phyloP scores from a whole-genome alignment of 108 stramenopile genomes.

The Parietichytrium sp. region DNA sequence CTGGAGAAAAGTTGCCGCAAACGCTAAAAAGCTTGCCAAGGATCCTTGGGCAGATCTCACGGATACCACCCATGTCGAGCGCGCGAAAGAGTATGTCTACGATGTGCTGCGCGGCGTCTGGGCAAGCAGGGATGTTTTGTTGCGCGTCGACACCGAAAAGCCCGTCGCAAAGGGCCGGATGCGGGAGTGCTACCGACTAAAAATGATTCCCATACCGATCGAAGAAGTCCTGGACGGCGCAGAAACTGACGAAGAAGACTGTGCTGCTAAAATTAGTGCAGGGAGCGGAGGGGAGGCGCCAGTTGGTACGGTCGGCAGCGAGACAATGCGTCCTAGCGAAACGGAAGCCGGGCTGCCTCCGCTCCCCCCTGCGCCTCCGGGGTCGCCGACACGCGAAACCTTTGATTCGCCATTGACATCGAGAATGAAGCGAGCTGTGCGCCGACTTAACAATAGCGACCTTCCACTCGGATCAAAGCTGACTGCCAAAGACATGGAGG shows the following conservation, averaged over 20 bases:
- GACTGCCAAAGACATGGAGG: slow-evolving; percentile 1
- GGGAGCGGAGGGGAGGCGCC: no score
- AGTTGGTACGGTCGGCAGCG: no score
- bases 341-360: no score
- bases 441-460: not conserved
- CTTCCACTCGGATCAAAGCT: not conserved
- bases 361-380: no score
- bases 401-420: no score
- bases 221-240: no score
- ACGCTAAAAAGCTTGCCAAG: not conserved
- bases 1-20: not conserved
- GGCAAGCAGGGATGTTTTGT: not conserved
- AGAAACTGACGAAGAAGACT: no score
- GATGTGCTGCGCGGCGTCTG: not conserved
- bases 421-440: no score
- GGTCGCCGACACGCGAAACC: no score
- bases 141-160: not conserved
- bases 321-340: no score
- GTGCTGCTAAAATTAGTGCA: no score
- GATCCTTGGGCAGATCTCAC: slow-evolving; percentile 1
- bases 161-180: slow-evolving; percentile 35
- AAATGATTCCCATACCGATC: not conserved
- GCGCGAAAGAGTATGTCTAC: slow-evolving; percentile 23
- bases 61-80: not conserved
- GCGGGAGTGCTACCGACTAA: slow-evolving; percentile 30